These are phyloP conservation scores for Pyrenophora tritici-repentis DNA, from an alignment of 2,329 filamentous ascomycete genomes.

Conservation along the genomic window DNA sequence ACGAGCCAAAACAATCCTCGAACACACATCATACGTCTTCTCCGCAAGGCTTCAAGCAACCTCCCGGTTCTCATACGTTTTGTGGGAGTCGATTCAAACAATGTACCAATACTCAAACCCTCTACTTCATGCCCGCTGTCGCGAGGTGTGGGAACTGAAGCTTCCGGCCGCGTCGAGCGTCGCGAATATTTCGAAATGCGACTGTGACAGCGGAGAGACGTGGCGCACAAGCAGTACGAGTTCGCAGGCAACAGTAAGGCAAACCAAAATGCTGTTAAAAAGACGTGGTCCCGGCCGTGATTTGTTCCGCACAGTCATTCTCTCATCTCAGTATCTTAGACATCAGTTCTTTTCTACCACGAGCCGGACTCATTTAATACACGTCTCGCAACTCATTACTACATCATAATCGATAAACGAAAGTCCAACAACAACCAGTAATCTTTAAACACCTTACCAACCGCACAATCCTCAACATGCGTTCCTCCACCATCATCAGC, in stretches of 20 bases:
- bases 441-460: background rate
- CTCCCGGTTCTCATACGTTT: constrained; percentile 2
- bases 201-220: background rate
- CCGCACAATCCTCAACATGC: constrained; percentile 2
- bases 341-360: background rate
- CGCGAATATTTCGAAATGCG: constrained; percentile 4
- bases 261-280: no score
- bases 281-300: background rate
- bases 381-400: constrained; percentile 6
- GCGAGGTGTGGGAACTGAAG: background rate
- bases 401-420: background rate
- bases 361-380: constrained; percentile 26
- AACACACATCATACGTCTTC: constrained; percentile 25
- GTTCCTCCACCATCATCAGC: constrained; percentile 7
- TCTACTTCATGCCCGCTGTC: constrained; percentile 1
- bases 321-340: constrained; percentile 5
- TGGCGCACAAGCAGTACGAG: background rate
- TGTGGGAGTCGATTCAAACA: background rate
- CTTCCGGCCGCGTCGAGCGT: constrained; percentile 10
- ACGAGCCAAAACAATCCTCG: constrained; percentile 25
- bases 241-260: background rate
- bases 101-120: background rate
- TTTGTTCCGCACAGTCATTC: background rate
- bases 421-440: background rate
- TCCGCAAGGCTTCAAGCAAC: constrained; percentile 7